phyloP scores from a whole-genome alignment of 2,329 filamentous ascomycete genomes.

The Epichloe sibirici region DNA sequence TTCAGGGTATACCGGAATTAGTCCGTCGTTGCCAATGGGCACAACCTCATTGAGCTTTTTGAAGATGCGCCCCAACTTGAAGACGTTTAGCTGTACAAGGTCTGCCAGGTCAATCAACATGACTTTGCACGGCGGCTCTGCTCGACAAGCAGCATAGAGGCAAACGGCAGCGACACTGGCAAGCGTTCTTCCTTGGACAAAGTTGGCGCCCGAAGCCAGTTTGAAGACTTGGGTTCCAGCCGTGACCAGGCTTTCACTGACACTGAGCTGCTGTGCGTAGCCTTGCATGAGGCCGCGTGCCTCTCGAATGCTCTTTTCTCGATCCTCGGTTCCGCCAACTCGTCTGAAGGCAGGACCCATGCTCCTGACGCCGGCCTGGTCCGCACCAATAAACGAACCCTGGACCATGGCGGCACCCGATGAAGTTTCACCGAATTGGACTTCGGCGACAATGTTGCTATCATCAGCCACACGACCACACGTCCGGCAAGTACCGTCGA shows the following conservation, averaged over 20 bases:
- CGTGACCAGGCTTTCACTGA: slow-evolving; percentile 51
- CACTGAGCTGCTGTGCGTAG: slow-evolving; percentile 46
- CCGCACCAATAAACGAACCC: slow-evolving; percentile 75
- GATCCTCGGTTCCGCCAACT: slow-evolving; percentile 44
- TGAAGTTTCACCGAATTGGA: slow-evolving; percentile 80
- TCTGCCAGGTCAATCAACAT: slow-evolving; percentile 97
- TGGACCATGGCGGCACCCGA: slow-evolving; percentile 82
- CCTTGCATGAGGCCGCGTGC: slow-evolving; percentile 47
- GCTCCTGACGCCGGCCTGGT: slow-evolving; percentile 67
- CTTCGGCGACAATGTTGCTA: slow-evolving; percentile 81
- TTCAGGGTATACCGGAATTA: slow-evolving; percentile 68
- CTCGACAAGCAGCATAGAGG: slow-evolving; percentile 78
- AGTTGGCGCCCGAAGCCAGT: slow-evolving; percentile 60
- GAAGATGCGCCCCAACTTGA: slow-evolving; percentile 80
- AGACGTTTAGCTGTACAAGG: slow-evolving; percentile 72
- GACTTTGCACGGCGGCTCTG: slow-evolving; percentile 64
- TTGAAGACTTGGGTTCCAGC: slow-evolving; percentile 64
- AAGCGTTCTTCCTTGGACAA: slow-evolving; percentile 75
- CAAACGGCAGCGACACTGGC: slow-evolving; percentile 82
- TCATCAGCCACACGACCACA: slow-evolving; percentile 80
- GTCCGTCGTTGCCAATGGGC: slow-evolving; percentile 52
- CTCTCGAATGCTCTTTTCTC: slow-evolving; percentile 48
- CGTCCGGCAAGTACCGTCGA: slow-evolving; percentile 61
- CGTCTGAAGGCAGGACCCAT: slow-evolving; percentile 50
- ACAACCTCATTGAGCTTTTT: slow-evolving; percentile 66